A percentile compares a stretch with the other conserved stretches of the same genome.
Conservation (phyloP, 169 alveolate genomes). For the Amoebophrya sp. region DNA sequence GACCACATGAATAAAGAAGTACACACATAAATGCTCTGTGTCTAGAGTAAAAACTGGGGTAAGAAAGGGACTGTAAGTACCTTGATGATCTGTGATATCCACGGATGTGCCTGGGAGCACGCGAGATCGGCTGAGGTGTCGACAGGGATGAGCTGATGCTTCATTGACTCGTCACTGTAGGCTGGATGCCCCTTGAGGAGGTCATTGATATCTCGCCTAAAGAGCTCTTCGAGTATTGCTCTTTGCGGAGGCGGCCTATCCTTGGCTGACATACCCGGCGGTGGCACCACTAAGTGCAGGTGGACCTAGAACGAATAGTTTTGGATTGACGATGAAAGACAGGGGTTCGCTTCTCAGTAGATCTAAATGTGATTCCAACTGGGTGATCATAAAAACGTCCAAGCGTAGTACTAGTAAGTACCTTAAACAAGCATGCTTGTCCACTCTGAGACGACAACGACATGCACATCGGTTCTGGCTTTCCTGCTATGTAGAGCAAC, state of each 20-base stretch:
- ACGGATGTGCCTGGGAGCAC: neutral
- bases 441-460: neutral
- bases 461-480: conserved; percentile 10
- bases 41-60: neutral
- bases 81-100: neutral
- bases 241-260: neutral
- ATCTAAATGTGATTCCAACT: no score
- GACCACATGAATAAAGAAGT: no score
- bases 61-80: neutral
- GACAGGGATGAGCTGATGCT: neutral
- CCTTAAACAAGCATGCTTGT: neutral
- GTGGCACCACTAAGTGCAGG: neutral
- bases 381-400: no score
- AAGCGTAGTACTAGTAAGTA: neutral
- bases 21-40: no score
- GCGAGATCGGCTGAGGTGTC: neutral
- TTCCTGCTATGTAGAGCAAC: neutral
- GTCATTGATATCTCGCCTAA: neutral
- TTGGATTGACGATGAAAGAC: neutral
- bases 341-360: no score
- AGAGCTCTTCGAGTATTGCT: neutral
- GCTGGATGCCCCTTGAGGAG: neutral
- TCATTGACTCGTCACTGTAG: neutral
- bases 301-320: neutral
- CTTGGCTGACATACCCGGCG: neutral